These are phyloP conservation scores for Skeletonema potamos DNA, from an alignment of 108 stramenopile species.

Conservation along the genomic window DNA sequence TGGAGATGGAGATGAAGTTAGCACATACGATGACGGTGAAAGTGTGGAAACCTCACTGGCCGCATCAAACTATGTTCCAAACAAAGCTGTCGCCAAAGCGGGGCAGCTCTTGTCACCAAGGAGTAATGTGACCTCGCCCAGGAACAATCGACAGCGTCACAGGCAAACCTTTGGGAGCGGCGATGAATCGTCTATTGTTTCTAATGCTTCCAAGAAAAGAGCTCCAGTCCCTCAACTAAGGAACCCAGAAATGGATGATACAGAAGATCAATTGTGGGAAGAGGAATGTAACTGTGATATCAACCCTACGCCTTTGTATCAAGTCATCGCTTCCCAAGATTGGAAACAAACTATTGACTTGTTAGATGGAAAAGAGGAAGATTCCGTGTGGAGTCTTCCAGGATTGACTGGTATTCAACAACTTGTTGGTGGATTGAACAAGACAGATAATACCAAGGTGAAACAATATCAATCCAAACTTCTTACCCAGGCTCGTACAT, in stretches of 20 bases:
- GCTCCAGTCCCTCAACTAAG: slow-evolving; percentile 40
- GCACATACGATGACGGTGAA: slow-evolving; percentile 12
- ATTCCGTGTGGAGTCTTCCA: slow-evolving; percentile 28
- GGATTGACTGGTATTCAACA: neutral
- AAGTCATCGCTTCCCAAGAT: slow-evolving; percentile 57
- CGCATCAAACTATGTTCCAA: neutral
- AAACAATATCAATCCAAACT: slow-evolving; percentile 33
- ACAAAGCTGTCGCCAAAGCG: slow-evolving; percentile 12
- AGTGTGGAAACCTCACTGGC: slow-evolving; percentile 16
- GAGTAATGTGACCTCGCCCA: neutral
- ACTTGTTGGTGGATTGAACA: slow-evolving; percentile 11
- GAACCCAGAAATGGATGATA: slow-evolving; percentile 37
- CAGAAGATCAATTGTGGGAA: slow-evolving; percentile 45
- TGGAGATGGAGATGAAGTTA: neutral
- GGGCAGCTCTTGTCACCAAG: slow-evolving; percentile 7
- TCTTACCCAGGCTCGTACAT: slow-evolving; percentile 54
- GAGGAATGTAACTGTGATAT: slow-evolving; percentile 65
- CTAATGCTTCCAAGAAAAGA: slow-evolving; percentile 39
- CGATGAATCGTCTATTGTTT: neutral
- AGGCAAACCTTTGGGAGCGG: neutral
- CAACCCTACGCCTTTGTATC: slow-evolving; percentile 67
- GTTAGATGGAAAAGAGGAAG: slow-evolving; percentile 36
- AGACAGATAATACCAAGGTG: slow-evolving; percentile 12
- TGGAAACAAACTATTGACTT: slow-evolving; percentile 61
- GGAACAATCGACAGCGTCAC: neutral